These are phyloP conservation scores for Thermothelomyces thermophilus DNA, from an alignment of 2,329 filamentous ascomycete species.

Conservation along the genomic window DNA sequence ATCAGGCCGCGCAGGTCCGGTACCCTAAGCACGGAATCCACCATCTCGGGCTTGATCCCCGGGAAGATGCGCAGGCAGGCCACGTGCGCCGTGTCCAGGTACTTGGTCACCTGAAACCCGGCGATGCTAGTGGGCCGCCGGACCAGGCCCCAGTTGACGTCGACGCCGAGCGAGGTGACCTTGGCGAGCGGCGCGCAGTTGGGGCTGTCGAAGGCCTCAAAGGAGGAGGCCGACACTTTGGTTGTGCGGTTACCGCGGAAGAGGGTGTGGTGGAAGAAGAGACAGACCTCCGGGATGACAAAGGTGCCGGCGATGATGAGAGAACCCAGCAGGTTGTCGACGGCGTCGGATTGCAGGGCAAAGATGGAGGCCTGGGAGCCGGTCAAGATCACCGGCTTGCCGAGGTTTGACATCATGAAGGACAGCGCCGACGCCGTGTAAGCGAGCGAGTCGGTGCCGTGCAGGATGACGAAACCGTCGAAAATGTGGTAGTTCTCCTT, in stretches of 20 bases:
- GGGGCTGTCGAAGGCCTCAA: constrained; percentile 83
- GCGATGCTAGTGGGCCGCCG: constrained; percentile 67
- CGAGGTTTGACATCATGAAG: constrained; percentile 87
- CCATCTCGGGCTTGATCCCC: constrained; percentile 88
- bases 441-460: constrained; percentile 83
- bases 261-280: constrained; percentile 89
- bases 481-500: constrained; percentile 80
- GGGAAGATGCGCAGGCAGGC: constrained; percentile 87
- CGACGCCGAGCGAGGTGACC: constrained; percentile 73
- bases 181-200: constrained; percentile 76
- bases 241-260: constrained; percentile 84
- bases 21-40: constrained; percentile 72
- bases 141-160: constrained; percentile 74
- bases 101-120: constrained; percentile 66
- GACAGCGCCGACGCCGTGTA: constrained; percentile 87
- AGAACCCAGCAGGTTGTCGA: constrained; percentile 82
- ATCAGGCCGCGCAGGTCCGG: constrained; percentile 75
- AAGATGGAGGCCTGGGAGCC: constrained; percentile 81
- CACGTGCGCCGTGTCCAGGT: constrained; percentile 79
- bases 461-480: constrained; percentile 84
- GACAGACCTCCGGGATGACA: constrained; percentile 84
- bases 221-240: constrained; percentile 80
- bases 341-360: constrained; percentile 82
- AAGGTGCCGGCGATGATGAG: constrained; percentile 89
- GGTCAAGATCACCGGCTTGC: constrained; percentile 85